Base-by-base conservation (phyloP, 139 green algal genomes). In the Klebsormidium nitens region DNA sequence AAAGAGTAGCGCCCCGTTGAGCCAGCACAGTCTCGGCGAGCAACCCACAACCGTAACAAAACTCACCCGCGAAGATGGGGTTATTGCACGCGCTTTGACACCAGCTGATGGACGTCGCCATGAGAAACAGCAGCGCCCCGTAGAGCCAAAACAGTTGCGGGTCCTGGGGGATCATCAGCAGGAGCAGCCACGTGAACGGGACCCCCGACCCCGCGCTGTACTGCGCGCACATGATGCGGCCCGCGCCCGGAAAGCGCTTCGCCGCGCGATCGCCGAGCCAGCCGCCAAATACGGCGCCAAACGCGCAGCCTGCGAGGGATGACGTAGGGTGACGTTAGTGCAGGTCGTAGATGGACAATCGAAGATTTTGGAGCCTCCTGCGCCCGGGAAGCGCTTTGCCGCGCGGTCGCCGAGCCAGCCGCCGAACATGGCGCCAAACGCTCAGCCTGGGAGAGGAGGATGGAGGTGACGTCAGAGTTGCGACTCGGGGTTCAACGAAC, bases 351-450 rank as follows among this genome's bases (percentile, higher is more conserved):
- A n/a, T n/a, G n/a, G n/a, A n/a, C n/a, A n/a, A n/a, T n/a, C n/a
- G n/a, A n/a, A n/a, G n/a, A n/a, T n/a, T n/a, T n/a, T n/a, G n/a
- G n/a, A n/a, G n/a, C n/a, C n/a, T n/a, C n/a, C n/a, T n/a, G n/a
- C n/a, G n/a, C n/a, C n/a, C n/a, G n/a, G n/a, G n/a, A n/a, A n/a
- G n/a, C n/a, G n/a, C n/a, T n/a, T n/a, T n/a, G n/a, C n/a, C n/a
- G n/a, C n/a, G n/a, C n/a, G 66, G 70, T 89, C 83, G 59, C 84
- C 88, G 26, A 93, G 38, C 11, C 34, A 81, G n/a, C 89, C 89
- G 3, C 89, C 89, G 5, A 93, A 6, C 2, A 89, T 42, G 0
- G 61, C 72, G 8, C 88, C 89, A 19, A 87, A 23, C 4, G 82
- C n/a, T n/a, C n/a, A n/a, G n/a, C n/a, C n/a, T n/a, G n/a, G n/a